Evolutionary conservation across 768 basidiomycete genomes (phyloP).

Genomic region (Cyathus striatus): DNA sequence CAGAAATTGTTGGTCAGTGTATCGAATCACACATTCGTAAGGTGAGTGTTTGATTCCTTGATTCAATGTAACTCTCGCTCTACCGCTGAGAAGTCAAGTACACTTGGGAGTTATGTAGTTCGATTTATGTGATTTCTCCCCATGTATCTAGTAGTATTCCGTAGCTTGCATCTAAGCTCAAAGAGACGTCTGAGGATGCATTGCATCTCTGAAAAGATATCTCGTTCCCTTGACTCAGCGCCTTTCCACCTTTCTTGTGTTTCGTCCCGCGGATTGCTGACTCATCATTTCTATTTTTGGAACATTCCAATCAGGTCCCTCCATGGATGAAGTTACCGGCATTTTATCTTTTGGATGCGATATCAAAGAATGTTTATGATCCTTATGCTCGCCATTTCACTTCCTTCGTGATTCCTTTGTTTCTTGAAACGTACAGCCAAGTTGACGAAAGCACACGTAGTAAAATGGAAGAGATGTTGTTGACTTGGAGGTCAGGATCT

Average conservation of each 20-base stretch:
- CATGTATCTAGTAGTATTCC: slow-evolving; percentile 13
- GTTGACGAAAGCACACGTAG: slow-evolving; percentile 81
- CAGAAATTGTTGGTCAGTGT: slow-evolving; percentile 76
- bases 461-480: slow-evolving; percentile 98
- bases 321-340: slow-evolving; percentile 88
- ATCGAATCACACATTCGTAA: slow-evolving; percentile 79
- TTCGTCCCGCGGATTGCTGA: slow-evolving; percentile 59
- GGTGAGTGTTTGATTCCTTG: slow-evolving; percentile 57
- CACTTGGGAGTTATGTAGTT: no score
- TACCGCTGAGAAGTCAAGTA: no score
- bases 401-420: slow-evolving; percentile 75
- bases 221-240: slow-evolving; percentile 9
- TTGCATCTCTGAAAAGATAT: slow-evolving; percentile 14
- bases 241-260: slow-evolving; percentile 17
- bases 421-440: slow-evolving; percentile 80
- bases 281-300: slow-evolving; percentile 49
- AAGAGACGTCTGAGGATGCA: slow-evolving; percentile 26
- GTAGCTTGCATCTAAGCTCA: slow-evolving; percentile 33
- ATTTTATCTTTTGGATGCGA: slow-evolving; percentile 94
- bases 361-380: slow-evolving; percentile 92
- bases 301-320: slow-evolving; percentile 57
- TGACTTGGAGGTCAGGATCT: slow-evolving; percentile 90
- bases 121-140: no score
- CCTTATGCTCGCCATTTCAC: slow-evolving; percentile 88
- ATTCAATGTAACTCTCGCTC: slow-evolving; percentile 6